Evolutionary conservation across 2,329 filamentous ascomycete genomes (phyloP), one percentile per base, ranked within the genome.

Genomic region (Apiospora malaysiana): DNA sequence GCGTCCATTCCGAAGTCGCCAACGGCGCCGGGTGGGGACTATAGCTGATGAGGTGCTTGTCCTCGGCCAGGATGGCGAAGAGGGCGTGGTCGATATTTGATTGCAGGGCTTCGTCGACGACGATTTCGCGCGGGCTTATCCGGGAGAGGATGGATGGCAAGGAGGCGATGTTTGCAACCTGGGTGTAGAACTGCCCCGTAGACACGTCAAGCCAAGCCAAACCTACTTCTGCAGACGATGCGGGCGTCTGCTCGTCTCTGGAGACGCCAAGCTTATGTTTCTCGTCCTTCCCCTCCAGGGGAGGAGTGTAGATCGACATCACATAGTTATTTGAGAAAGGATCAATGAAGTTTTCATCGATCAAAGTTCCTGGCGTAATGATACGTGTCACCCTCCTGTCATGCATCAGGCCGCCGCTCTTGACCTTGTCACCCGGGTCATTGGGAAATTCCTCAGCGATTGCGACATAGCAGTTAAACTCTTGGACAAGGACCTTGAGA

Each of bases 311-410:
- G 66, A 98, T 88, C 47, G 93, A 92, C 79, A 98, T 88, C 45
- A 98, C 87, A 80, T 95, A 99, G 79, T 98, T 98, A 82, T 96
- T 98, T 77, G 93, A 91, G 79, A 93, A 95, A 1, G 94, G 94
- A 79, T 98, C 94, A 86, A 99, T 94, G 81, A 98, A 99, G 76
- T 94, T 95, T 82, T 99, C 96, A 81, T 99, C 96, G 75, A 99
- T 97, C 69, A 99, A 85, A 1, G 96, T 99, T 25, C 96, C 96
- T 0, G 96, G 94, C 0, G 96, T 98, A 78, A 99, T 90, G 75
- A 99, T 92, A 71, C 96, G 91, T 23, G 93, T 89, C 18, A 99
- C 94, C 75, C 87, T 91, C 37, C 96, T 92, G 79, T 97, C 93
- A 80, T 96, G 97, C 85, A 95, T 86, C 73, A 95, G 83, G 4